These are phyloP conservation scores for Acanthamoeba polyphaga DNA, from an alignment of 208 protist genomes.

Conservation along the genomic window DNA sequence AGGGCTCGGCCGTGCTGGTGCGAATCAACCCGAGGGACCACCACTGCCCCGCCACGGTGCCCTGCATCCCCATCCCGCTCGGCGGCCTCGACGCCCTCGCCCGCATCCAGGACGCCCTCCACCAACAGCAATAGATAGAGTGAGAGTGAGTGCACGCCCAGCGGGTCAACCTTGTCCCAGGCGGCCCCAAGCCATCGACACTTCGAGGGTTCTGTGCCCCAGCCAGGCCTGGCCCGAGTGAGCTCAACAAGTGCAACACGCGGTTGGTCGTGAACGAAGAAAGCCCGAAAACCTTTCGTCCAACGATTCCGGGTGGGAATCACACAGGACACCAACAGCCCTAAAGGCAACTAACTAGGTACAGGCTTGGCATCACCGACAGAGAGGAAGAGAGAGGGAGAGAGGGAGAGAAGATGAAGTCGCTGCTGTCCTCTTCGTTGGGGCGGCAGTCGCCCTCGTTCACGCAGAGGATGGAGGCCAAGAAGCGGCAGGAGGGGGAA, in stretches of 20 bases:
- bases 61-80: neutral
- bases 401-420: neutral
- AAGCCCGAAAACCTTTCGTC: neutral
- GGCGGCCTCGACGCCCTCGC: neutral
- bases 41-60: neutral
- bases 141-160: no score
- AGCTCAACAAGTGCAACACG: no score
- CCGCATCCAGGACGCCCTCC: neutral
- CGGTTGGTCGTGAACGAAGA: no score
- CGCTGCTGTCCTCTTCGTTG: neutral
- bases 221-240: no score
- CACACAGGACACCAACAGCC: neutral
- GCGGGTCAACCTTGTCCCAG: no score
- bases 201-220: no score
- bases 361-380: no score
- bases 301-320: neutral
- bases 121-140: no score
- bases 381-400: neutral
- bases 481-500: neutral
- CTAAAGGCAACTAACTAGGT: no score
- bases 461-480: conserved; percentile 16
- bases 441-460: neutral
- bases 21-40: neutral
- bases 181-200: no score
- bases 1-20: neutral